These are phyloP conservation scores for Hypericum perforatum DNA, from an alignment of 345 rosid species.

Conservation along the genomic window DNA sequence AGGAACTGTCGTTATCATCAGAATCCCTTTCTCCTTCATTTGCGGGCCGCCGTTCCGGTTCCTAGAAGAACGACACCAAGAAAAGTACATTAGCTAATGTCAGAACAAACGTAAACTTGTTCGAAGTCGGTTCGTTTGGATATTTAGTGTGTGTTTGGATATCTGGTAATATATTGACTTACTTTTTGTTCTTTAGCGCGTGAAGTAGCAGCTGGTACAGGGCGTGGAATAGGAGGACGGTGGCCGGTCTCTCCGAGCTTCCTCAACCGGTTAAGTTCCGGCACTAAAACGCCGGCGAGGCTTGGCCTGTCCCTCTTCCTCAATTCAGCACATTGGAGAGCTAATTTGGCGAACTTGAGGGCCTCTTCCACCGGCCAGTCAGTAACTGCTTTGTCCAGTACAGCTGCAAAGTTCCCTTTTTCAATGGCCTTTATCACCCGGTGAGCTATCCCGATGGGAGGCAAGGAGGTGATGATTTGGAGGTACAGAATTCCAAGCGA, in stretches of 20 bases:
- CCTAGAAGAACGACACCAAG: too few relatives aligned
- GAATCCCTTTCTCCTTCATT: too few relatives aligned
- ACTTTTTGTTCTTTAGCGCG: too few relatives aligned
- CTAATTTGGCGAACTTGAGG: slow-evolving; percentile 44
- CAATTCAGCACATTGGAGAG: slow-evolving; percentile 57
- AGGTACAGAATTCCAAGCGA: slow-evolving; percentile 80
- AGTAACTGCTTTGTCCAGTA: slow-evolving; percentile 51
- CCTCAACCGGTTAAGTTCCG: slow-evolving; percentile 59
- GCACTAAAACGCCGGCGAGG: slow-evolving; percentile 56
- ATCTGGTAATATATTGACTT: too few relatives aligned
- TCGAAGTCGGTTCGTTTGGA: too few relatives aligned
- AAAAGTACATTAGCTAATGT: too few relatives aligned
- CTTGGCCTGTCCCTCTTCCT: slow-evolving; percentile 80
- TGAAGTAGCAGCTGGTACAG: too few relatives aligned
- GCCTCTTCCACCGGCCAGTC: slow-evolving; percentile 85
- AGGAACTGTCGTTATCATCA: too few relatives aligned
- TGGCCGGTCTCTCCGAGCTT: slow-evolving; percentile 19
- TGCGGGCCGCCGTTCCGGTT: too few relatives aligned
- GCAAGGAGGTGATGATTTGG: slow-evolving; percentile 65
- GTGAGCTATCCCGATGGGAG: slow-evolving; percentile 85
- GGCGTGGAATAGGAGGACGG: too few relatives aligned
- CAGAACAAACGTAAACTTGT: too few relatives aligned
- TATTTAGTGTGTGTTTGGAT: too few relatives aligned
- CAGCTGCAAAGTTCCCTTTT: slow-evolving; percentile 46
- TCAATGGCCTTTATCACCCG: slow-evolving; percentile 55